Evolutionary conservation across 768 basidiomycete species (phyloP), one percentile per base, ranked within the genome.

Genomic region (Symmetrospora coprosmae): DNA sequence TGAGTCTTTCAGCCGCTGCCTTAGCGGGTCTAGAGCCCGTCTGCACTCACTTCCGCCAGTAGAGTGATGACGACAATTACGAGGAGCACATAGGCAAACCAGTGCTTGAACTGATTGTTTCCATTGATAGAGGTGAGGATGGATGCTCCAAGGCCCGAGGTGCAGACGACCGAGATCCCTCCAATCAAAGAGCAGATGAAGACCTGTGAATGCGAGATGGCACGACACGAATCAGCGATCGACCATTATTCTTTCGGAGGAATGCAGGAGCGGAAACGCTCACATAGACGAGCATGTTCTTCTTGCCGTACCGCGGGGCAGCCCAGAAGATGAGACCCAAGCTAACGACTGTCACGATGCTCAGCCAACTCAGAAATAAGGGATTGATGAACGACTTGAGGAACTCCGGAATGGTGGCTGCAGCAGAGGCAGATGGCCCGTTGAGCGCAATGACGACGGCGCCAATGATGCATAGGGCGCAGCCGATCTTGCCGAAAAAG

Each of bases 401-500:
- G 69, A 97, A 94, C 21, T 77, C 86, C 64, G 79, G 74, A 3
- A 87, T 86, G 11, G 84, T 47, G 8, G 66, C 73, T 7, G 71
- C 67, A 38, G 59, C 68, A 69, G 69, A 73, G 58, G 69, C 72
- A 63, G 65, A 62, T 2, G 68, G 72, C 23, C 72, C 87, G 67
- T 96, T 97, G 50, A 94, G 78, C 30, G 88, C 89, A 61, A 94
- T 88, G 66, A 92, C 85, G 62, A 83, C 79, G 17, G 87, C 86
- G 38, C 88, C 87, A 61, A 90, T 76, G 69, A 97, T 87, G 73
- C 88, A 92, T 17, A 97, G 79, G 16, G 75, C 80, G 72, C 90
- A 94, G 19, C 90, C 92, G 64, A 97, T 77, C 90, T 91, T 96
- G 48, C 94, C 92, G 71, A 99, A 97, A 73, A 96, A 87, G 34